Evolutionary conservation across 75 land plant species (phyloP), one percentile per base, ranked within the genome.

Genomic region (Pseudotsuga menziesii): DNA sequence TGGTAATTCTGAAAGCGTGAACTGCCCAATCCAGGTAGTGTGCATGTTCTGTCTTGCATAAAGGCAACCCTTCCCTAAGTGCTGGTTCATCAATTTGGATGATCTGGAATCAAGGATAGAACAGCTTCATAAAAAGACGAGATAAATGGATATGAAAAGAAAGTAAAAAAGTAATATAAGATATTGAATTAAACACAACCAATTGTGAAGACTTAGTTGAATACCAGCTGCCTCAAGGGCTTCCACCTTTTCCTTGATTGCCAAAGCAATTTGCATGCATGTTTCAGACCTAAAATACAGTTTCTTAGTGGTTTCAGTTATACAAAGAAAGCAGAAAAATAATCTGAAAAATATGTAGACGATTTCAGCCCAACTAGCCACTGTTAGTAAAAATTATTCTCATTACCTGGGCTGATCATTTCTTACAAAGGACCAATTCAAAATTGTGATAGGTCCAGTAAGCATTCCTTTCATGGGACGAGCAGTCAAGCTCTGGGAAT

Each of bases 401-500:
- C 9, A 48, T 67, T 35, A 87, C 87, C 94, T 89, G 23, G 96
- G 96, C 73, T 93, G 96, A 61, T 93, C 96, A 80, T 89, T 85
- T 78, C 95, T 81, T 56, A 91, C 95, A 77, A 93, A 93, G 56
- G 95, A 93, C 95, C 95, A 93, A 85, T 91, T 93, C 69, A 93
- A 84, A 66, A 93, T 91, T 35, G 96, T 91, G 15, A 93, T 92
- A 20, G 96, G 96, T 14, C 96, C 96, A 14, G 96, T 93, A 74
- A 93, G 82, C 96, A 93, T 93, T 78, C 96, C 95, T 89, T 93
- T 93, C 95, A 93, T 91, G 59, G 93, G 93, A 35, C 93, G 89
- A 15, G 75, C 11, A 15, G 96, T 93, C 85, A 93, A 76, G 83
- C 92, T 88, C 85, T 93, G 96, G 26, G 96, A 91, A 66, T 76